Percentiles rank a stretch among this genome's conserved stretches.
Evolutionary conservation across 208 protist genomes (phyloP).

Genomic region (Trypanosoma congolense): DNA sequence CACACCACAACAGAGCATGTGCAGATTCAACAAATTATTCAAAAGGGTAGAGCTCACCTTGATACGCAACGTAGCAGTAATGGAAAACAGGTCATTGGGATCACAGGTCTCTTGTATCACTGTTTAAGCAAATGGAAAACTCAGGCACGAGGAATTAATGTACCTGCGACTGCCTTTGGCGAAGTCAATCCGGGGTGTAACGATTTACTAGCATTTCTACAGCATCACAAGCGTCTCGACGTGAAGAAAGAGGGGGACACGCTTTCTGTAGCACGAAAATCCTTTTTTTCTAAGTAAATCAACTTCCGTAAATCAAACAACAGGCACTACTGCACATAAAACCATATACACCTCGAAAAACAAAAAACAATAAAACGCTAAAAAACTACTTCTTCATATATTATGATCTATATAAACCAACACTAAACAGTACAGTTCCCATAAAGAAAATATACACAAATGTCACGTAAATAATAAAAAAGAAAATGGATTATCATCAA

Average conservation of each 20-base stretch:
- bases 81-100: background rate
- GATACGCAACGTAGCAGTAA: too few relatives aligned
- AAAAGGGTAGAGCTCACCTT: background rate
- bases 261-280: conserved; percentile 10
- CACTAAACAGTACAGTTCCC: too few relatives aligned
- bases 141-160: background rate
- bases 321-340: background rate
- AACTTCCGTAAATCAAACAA: too few relatives aligned
- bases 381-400: background rate
- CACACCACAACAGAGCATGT: conserved; percentile 20
- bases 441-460: too few relatives aligned
- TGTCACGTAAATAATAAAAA: too few relatives aligned
- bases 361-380: background rate
- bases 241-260: conserved; percentile 2
- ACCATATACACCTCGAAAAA: background rate
- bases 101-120: background rate
- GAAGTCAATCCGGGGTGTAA: too few relatives aligned
- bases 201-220: conserved; percentile 16
- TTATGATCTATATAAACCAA: too few relatives aligned
- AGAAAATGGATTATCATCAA: too few relatives aligned
- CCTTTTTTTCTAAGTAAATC: too few relatives aligned
- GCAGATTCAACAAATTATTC: conserved; percentile 6
- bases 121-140: background rate
- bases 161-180: too few relatives aligned
- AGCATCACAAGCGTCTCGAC: conserved; percentile 8